Evolutionary conservation across 352 stramenopile species (phyloP), one percentile per base, ranked within the genome.

Genomic region (Pythium monospermum): DNA sequence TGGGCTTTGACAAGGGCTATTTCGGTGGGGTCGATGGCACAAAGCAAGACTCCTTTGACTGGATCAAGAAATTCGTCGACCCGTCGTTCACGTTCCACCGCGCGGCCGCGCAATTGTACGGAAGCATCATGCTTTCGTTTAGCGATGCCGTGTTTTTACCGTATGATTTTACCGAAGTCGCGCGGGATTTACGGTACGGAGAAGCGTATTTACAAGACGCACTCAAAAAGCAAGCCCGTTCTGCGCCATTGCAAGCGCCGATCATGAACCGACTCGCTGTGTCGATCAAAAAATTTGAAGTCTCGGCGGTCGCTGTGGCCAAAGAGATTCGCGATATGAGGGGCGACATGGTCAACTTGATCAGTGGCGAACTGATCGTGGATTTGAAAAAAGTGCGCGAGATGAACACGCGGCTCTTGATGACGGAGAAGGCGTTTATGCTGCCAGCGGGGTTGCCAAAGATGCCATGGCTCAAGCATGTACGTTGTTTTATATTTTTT

Each of bases 151-250:
- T 91, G n/a, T 93, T 93, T 35, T 30, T 93, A 15, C 82, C 85
- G 59, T 93, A 93, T 60, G 82, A 93, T 55, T 93, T 93, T 56
- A 85, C 69, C 0, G 82, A 91, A 48, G 62, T 90, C 16, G 81
- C 82, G 3, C 76, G 79, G 6, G 77, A 91, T 26, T 49, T 93
- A 21, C 79, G 79, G 11, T 59, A 71, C 28, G 82, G 77, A 13
- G 72, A 93, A 38, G 59, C 66, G 25, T 75, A 87, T 31, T 40
- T 93, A 6, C 44, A 66, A 3, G 49, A 68, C 25, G 77, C 72
- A 6, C 53, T 93, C n/a, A 42, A 35, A 31, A 68, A 56, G 11
- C 51, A 69, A 25, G 59, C 61, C n/a, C 53, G 53, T 19, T 39
- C 32, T 26, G 26, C 25, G 16, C 21, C 50, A 41, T 26, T 55